Evolutionary conservation across 176 grass and related monocot genomes (phyloP).

Genomic region (Carex littledalei): DNA sequence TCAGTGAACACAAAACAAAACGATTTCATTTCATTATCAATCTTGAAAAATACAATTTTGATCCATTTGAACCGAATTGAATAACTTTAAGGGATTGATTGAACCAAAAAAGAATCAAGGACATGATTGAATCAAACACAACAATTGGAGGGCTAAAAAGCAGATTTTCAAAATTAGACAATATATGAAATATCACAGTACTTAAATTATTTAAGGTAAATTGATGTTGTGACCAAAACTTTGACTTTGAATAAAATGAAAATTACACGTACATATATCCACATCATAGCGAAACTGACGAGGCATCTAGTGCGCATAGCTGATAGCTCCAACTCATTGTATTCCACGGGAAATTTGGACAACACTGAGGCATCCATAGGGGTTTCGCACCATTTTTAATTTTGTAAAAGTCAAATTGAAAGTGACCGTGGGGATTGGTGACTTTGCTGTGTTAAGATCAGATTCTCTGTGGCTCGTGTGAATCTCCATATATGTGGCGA

Average conservation of each 20-base stretch:
- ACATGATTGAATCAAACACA: too few relatives aligned
- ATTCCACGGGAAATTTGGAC: background rate
- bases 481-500: background rate
- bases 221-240: background rate
- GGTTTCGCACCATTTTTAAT: background rate
- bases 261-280: background rate
- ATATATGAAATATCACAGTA: too few relatives aligned
- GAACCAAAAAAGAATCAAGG: too few relatives aligned
- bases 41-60: too few relatives aligned
- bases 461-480: background rate
- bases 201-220: background rate
- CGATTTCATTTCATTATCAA: too few relatives aligned
- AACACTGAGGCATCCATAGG: background rate
- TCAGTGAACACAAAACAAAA: too few relatives aligned
- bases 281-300: background rate
- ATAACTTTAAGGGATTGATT: too few relatives aligned
- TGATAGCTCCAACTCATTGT: background rate
- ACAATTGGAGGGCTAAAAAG: too few relatives aligned
- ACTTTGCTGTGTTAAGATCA: background rate
- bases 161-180: too few relatives aligned
- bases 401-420: background rate
- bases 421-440: background rate
- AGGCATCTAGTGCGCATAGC: background rate
- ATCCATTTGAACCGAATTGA: too few relatives aligned
- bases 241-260: background rate